Percentiles rank a stretch among this genome's conserved stretches.
These are phyloP conservation scores for Lodderomyces elongisporus DNA, from an alignment of 1,139 yeast genomes.

Conservation along the genomic window DNA sequence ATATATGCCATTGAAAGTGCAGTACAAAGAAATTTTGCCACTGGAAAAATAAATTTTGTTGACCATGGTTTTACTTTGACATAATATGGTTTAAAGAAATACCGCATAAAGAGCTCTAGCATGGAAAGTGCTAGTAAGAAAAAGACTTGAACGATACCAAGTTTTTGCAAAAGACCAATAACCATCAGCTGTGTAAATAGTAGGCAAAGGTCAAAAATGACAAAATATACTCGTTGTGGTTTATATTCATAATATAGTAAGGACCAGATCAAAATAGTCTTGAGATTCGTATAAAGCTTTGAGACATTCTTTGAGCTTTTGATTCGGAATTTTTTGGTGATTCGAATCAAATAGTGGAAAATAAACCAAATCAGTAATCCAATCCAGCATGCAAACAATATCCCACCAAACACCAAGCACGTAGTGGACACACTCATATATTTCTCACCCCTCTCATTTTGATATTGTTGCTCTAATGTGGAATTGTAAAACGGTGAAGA, in stretches of 20 bases:
- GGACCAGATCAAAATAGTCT: slow-evolving; percentile 45
- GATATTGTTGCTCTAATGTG: background rate
- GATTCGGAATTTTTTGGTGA: slow-evolving; percentile 14
- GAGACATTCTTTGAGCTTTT: slow-evolving; percentile 20
- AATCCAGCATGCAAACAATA: slow-evolving; percentile 34
- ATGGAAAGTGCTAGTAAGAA: slow-evolving; percentile 35
- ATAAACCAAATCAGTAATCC: slow-evolving; percentile 26
- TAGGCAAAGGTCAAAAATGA: slow-evolving; percentile 29
- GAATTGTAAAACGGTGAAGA: no score
- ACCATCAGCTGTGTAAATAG: slow-evolving; percentile 32
- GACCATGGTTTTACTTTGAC: slow-evolving; percentile 35
- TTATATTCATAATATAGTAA: slow-evolving; percentile 39
- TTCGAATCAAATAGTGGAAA: slow-evolving; percentile 23
- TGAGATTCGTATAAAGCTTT: slow-evolving; percentile 44
- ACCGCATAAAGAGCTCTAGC: slow-evolving; percentile 25
- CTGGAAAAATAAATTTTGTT: slow-evolving; percentile 32
- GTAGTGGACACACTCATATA: slow-evolving; percentile 11
- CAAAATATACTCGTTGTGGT: slow-evolving; percentile 38
- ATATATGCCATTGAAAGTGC: slow-evolving; percentile 41
- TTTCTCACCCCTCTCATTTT: no score
- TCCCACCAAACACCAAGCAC: slow-evolving; percentile 22
- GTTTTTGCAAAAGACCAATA: slow-evolving; percentile 39
- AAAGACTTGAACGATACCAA: slow-evolving; percentile 42
- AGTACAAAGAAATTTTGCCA: slow-evolving; percentile 34
- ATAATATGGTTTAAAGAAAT: slow-evolving; percentile 37